Evolutionary conservation across 108 stramenopile genomes (phyloP).

Genomic region (Nannochloropsis salina): DNA sequence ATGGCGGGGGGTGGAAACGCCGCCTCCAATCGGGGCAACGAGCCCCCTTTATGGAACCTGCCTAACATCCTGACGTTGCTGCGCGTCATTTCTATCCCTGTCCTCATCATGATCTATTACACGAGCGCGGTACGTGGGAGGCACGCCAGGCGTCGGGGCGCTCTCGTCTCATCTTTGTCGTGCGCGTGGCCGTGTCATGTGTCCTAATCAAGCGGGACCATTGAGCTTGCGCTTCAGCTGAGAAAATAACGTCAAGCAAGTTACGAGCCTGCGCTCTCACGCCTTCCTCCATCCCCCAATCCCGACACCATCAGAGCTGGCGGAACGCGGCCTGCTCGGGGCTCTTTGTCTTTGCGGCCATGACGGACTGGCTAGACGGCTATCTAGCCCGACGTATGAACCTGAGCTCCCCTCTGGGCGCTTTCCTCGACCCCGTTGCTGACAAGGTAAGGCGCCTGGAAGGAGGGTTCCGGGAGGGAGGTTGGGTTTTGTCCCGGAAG

Average conservation of each 20-base stretch:
- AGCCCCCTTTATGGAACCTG: conserved; percentile 36
- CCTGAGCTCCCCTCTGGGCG: conserved; percentile 70
- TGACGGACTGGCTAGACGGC: conserved; percentile 89
- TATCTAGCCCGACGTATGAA: conserved; percentile 73
- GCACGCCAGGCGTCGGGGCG: background rate
- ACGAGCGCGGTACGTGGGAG: background rate
- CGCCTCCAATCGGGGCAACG: background rate
- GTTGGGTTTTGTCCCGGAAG: background rate
- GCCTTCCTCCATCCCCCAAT: background rate
- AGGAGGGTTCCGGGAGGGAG: no score
- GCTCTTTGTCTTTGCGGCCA: conserved; percentile 38
- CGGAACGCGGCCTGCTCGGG: conserved; percentile 39
- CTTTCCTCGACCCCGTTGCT: conserved; percentile 93
- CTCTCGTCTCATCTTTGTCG: background rate
- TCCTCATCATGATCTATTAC: background rate
- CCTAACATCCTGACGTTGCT: conserved; percentile 39
- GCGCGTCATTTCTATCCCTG: conserved; percentile 30
- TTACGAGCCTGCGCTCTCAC: background rate
- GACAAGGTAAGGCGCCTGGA: conserved; percentile 63
- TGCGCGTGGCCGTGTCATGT: no score
- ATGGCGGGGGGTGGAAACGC: background rate
- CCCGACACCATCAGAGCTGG: background rate
- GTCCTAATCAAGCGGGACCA: no score
- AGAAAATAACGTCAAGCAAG: background rate
- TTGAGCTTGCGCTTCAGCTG: background rate